Conservation (phyloP, 176 grass and related monocot genomes). For the Cenchrus purpureus region DNA sequence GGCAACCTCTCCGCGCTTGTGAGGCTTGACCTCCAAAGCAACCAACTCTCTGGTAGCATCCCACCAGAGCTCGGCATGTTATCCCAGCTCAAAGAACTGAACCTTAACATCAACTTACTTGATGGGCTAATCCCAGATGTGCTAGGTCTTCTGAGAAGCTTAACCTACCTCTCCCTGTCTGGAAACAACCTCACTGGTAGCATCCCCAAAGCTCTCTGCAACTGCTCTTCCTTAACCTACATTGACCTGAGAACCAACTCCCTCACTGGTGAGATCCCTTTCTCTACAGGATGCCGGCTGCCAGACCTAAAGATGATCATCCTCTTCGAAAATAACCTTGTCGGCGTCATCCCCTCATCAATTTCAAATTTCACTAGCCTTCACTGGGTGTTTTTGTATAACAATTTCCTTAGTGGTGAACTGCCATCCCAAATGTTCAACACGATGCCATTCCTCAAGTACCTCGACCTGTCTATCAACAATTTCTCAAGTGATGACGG, state of each 20-base stretch:
- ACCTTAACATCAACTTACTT: constrained; percentile 48
- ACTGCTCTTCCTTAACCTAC: constrained; percentile 54
- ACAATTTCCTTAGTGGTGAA: constrained; percentile 51
- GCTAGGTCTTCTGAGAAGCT: constrained; percentile 47
- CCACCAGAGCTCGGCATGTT: constrained; percentile 56
- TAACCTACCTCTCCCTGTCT: constrained; percentile 45
- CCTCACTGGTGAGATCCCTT: constrained; percentile 57
- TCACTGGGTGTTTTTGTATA: constrained; percentile 41
- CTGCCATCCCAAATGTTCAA: constrained; percentile 59
- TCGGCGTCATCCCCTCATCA: constrained; percentile 47
- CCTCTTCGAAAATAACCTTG: constrained; percentile 48
- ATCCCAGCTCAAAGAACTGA: constrained; percentile 38
- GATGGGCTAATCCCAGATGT: constrained; percentile 37
- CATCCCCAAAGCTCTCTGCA: constrained; percentile 56
- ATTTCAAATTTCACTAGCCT: constrained; percentile 55
- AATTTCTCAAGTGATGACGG: constrained; percentile 43
- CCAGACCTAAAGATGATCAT: constrained; percentile 26
- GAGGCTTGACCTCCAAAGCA: constrained; percentile 53
- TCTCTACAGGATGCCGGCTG: constrained; percentile 42
- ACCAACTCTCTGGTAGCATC: constrained; percentile 53
- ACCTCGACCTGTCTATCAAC: constrained; percentile 64
- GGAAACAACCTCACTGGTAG: constrained; percentile 48
- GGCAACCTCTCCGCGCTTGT: constrained; percentile 57
- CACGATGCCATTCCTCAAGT: constrained; percentile 55
- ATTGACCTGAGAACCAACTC: constrained; percentile 54